Percentiles rank a stretch among this genome's conserved stretches.
phyloP scores from a whole-genome alignment of 2,329 filamentous ascomycete genomes.

The Thermomyces lanuginosus region DNA sequence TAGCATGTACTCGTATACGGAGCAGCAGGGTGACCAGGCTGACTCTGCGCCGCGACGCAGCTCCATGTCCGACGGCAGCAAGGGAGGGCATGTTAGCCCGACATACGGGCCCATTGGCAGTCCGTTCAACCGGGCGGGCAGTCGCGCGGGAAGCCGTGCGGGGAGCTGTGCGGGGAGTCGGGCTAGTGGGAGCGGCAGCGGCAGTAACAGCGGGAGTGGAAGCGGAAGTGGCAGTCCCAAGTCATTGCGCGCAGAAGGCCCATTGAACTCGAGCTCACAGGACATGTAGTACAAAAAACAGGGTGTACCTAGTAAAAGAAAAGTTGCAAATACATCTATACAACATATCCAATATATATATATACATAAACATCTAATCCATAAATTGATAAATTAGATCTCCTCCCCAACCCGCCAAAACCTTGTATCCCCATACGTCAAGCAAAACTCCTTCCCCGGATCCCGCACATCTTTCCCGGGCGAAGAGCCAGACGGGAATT shows the following conservation, averaged over 20 bases:
- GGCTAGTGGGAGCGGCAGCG: constrained; percentile 29
- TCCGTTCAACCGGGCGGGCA: constrained; percentile 26
- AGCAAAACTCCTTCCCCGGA: constrained; percentile 13
- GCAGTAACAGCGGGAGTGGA: constrained; percentile 24
- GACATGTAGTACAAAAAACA: too few relatives aligned
- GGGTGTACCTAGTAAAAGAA: not conserved
- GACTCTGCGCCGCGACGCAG: constrained; percentile 16
- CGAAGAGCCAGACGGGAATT: constrained; percentile 3
- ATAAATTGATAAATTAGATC: constrained; percentile 13
- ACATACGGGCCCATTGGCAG: constrained; percentile 22
- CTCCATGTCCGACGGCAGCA: constrained; percentile 17
- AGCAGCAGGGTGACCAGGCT: too few relatives aligned
- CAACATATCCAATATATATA: too few relatives aligned
- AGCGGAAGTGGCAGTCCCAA: constrained; percentile 23
- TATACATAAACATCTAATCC: too few relatives aligned
- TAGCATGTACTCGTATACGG: constrained; percentile 20
- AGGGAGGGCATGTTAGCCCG: constrained; percentile 19
- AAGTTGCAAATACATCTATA: too few relatives aligned
- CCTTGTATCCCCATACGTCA: constrained; percentile 27
- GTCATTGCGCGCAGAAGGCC: constrained; percentile 1
- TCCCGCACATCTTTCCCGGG: constrained; percentile 5
- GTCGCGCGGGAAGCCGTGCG: constrained; percentile 30
- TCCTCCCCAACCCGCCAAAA: constrained; percentile 28
- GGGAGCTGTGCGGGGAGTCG: constrained; percentile 29
- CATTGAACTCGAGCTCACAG: too few relatives aligned